A percentile compares a stretch with the other conserved stretches of the same genome.
These are phyloP conservation scores for Psilocybe tampanensis DNA, from an alignment of 768 basidiomycete genomes.

Conservation along the genomic window DNA sequence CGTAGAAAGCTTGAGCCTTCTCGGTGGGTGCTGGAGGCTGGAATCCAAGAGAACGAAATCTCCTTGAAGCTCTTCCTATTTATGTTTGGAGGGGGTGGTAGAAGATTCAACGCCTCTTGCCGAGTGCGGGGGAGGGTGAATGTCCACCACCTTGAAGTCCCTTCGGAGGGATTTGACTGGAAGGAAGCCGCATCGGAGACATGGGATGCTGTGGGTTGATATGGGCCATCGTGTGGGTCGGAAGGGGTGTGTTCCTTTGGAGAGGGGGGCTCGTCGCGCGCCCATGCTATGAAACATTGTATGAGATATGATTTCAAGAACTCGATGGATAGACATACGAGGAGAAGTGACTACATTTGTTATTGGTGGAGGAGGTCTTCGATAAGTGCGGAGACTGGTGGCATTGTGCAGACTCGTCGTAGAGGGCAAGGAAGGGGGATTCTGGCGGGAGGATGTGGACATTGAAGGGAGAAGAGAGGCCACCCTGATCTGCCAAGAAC, in stretches of 20 bases:
- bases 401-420: conserved; percentile 35
- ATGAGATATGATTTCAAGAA: conserved; percentile 5
- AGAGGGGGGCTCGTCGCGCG: conserved; percentile 80
- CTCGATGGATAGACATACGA: conserved; percentile 46
- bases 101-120: conserved; percentile 22
- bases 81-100: conserved; percentile 25
- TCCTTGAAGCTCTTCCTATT: conserved; percentile 43
- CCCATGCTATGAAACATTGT: conserved; percentile 63
- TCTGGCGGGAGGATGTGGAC: conserved; percentile 35
- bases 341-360: conserved; percentile 67
- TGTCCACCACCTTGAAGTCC: conserved; percentile 70
- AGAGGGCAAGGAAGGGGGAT: conserved; percentile 35
- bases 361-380: conserved; percentile 45
- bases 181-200: conserved; percentile 58
- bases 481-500: conserved; percentile 1
- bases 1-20: conserved; percentile 36
- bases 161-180: conserved; percentile 44
- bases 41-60: conserved; percentile 56
- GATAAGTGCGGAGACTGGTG: conserved; percentile 33
- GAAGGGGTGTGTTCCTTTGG: conserved; percentile 48
- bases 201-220: conserved; percentile 39
- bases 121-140: conserved; percentile 63
- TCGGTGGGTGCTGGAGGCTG: conserved; percentile 37
- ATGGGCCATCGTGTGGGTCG: conserved; percentile 28
- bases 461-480: conserved; percentile 19